These are phyloP conservation scores for Geoglossum cookeanum DNA, from an alignment of 2,329 filamentous ascomycete species.

Conservation along the genomic window DNA sequence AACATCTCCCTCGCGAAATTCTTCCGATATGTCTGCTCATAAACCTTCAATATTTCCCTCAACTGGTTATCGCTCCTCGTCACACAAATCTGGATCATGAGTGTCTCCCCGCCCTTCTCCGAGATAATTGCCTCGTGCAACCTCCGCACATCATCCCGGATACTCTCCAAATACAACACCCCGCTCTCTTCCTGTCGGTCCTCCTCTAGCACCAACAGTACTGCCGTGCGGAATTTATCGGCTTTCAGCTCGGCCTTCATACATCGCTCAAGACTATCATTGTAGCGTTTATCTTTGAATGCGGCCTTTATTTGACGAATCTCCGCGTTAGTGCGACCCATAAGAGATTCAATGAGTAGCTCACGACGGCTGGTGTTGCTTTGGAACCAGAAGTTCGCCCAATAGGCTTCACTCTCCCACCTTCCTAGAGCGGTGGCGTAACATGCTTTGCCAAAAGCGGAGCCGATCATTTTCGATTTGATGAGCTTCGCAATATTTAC, in stretches of 20 bases:
- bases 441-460: slow-evolving; percentile 72
- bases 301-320: slow-evolving; percentile 69
- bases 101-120: slow-evolving; percentile 60
- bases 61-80: slow-evolving; percentile 66
- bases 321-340: slow-evolving; percentile 79
- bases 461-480: slow-evolving; percentile 55
- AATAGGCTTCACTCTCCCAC: slow-evolving; percentile 91
- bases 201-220: slow-evolving; percentile 68
- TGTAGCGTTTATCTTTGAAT: slow-evolving; percentile 84
- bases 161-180: slow-evolving; percentile 37
- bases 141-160: slow-evolving; percentile 53
- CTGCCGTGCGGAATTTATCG: slow-evolving; percentile 85
- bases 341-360: slow-evolving; percentile 78
- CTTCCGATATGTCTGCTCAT: slow-evolving; percentile 50
- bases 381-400: slow-evolving; percentile 97
- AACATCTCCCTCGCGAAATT: slow-evolving; percentile 84
- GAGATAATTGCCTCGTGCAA: slow-evolving; percentile 53
- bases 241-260: slow-evolving; percentile 88
- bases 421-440: slow-evolving; percentile 76
- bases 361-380: slow-evolving; percentile 68
- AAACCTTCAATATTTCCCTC: slow-evolving; percentile 56
- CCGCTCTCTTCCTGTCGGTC: slow-evolving; percentile 66
- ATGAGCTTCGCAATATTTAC: slow-evolving; percentile 79
- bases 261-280: slow-evolving; percentile 59
- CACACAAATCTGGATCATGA: slow-evolving; percentile 74